Evolutionary conservation across 768 basidiomycete species (phyloP).

Genomic region (Galerina marginata): DNA sequence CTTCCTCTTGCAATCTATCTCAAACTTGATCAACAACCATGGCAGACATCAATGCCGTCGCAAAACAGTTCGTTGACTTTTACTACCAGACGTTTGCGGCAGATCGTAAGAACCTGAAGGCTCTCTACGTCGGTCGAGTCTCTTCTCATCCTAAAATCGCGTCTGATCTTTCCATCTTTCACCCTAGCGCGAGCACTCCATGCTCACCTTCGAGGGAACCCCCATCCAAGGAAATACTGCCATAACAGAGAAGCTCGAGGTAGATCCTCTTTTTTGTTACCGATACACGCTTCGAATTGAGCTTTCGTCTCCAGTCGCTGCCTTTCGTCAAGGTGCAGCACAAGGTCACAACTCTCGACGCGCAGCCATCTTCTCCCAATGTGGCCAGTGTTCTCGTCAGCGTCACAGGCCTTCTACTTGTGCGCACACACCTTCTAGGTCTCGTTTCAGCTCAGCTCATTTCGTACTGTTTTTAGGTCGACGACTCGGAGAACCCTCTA

Average conservation of each 20-base stretch:
- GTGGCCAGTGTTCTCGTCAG: constrained; percentile 72
- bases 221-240: constrained; percentile 55
- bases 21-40: constrained; percentile 41
- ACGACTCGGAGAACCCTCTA: constrained; percentile 79
- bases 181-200: constrained; percentile 74
- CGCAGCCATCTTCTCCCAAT: constrained; percentile 76
- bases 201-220: constrained; percentile 82
- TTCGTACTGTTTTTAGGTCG: constrained; percentile 58
- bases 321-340: constrained; percentile 87
- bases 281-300: not conserved
- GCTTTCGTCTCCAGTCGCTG: constrained; percentile 52
- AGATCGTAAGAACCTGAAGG: constrained; percentile 56
- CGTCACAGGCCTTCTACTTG: constrained; percentile 87
- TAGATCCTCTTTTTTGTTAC: constrained; percentile 33
- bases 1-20: constrained; percentile 20
- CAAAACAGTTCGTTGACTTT: constrained; percentile 78
- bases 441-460: constrained; percentile 7
- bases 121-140: constrained; percentile 76
- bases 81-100: constrained; percentile 85
- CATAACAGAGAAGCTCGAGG: constrained; percentile 79
- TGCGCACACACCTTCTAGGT: constrained; percentile 28
- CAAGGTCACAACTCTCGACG: constrained; percentile 82
- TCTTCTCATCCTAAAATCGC: constrained; percentile 16
- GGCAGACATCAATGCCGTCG: constrained; percentile 78
- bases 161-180: constrained; percentile 29